Conservation (phyloP, 768 basidiomycete genomes). For the Rubroboletus satanas region DNA sequence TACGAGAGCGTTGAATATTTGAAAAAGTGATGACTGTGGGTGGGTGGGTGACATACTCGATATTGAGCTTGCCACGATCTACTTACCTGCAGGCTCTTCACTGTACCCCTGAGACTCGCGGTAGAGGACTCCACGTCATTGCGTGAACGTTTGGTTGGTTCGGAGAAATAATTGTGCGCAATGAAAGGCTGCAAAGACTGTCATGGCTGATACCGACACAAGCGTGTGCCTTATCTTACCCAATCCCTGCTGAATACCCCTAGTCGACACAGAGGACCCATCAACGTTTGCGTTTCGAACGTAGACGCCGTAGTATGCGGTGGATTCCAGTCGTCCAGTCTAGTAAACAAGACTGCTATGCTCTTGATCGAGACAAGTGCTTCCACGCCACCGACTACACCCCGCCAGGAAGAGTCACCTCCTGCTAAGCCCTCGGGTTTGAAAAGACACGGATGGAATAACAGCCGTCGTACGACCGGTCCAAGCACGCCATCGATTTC, state of each 20-base stretch:
- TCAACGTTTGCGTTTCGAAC: slow-evolving; percentile 63
- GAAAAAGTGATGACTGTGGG: slow-evolving; percentile 64
- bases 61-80: neutral
- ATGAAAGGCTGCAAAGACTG: slow-evolving; percentile 58
- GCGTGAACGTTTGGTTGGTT: slow-evolving; percentile 69
- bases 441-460: slow-evolving; percentile 63
- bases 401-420: slow-evolving; percentile 81
- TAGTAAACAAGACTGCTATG: slow-evolving; percentile 77
- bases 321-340: slow-evolving; percentile 73
- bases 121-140: slow-evolving; percentile 80
- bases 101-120: slow-evolving; percentile 78
- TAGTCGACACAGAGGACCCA: slow-evolving; percentile 83
- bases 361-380: slow-evolving; percentile 76
- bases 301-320: slow-evolving; percentile 49
- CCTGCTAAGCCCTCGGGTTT: slow-evolving; percentile 67
- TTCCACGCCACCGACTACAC: slow-evolving; percentile 76
- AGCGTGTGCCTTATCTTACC: slow-evolving; percentile 41
- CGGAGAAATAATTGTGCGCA: slow-evolving; percentile 77
- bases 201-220: neutral
- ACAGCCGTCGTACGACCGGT: slow-evolving; percentile 58
- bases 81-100: slow-evolving; percentile 77
- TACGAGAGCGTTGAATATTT: slow-evolving; percentile 84
- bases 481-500: slow-evolving; percentile 79
- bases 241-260: slow-evolving; percentile 89
- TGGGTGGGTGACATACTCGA: neutral